Evolutionary conservation across 345 rosid genomes (phyloP).

Genomic region (Arabidopsis arenosa): DNA sequence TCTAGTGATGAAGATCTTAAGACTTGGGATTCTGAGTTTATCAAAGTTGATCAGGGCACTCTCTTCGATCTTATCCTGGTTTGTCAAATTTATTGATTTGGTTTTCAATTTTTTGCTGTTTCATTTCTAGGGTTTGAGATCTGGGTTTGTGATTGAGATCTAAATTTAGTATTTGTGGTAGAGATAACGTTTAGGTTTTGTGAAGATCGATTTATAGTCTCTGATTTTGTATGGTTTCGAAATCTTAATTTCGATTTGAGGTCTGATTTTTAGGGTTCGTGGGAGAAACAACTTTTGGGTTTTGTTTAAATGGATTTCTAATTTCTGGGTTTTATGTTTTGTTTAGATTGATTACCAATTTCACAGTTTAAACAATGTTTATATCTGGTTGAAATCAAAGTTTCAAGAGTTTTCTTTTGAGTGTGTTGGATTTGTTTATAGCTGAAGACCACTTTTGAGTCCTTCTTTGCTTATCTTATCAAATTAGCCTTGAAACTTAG

Average conservation of each 20-base stretch:
- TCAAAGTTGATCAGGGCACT: slow-evolving; percentile 57
- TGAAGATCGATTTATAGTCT: too few relatives aligned
- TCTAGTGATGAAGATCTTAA: slow-evolving; percentile 43
- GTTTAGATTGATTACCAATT: not conserved
- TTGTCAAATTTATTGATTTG: not conserved
- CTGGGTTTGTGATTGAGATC: not conserved
- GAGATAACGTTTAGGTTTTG: not conserved
- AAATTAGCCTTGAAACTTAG: not conserved
- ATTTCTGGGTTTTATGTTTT: not conserved
- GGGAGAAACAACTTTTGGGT: not conserved
- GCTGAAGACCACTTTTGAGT: not conserved
- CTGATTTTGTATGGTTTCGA: not conserved
- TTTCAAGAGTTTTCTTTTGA: not conserved
- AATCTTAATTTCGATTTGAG: not conserved
- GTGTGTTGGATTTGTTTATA: not conserved
- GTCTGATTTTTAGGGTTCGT: not conserved
- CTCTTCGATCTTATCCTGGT: slow-evolving; percentile 70
- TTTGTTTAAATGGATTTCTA: not conserved
- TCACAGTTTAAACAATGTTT: too few relatives aligned
- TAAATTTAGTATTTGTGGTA: not conserved
- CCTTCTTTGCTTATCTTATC: slow-evolving; percentile 1
- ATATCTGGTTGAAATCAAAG: not conserved
- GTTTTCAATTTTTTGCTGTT: not conserved
- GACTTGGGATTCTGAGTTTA: slow-evolving; percentile 58
- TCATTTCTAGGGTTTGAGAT: slow-evolving; percentile 1